These are phyloP conservation scores for Curvularia verruculosa DNA, from an alignment of 2,329 filamentous ascomycete species.

Conservation along the genomic window DNA sequence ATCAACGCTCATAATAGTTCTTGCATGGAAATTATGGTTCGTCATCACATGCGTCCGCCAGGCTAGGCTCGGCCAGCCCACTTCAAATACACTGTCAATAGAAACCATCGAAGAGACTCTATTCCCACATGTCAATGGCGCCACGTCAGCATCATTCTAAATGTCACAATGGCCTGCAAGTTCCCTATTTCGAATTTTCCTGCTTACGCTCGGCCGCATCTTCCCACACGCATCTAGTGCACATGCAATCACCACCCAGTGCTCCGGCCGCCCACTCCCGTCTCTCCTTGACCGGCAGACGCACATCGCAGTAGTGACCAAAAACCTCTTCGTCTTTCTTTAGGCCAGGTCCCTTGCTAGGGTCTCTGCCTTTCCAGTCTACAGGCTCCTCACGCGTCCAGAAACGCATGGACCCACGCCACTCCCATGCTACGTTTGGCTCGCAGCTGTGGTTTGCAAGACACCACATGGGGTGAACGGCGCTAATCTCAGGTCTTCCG, in stretches of 20 bases:
- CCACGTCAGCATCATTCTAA: neutral
- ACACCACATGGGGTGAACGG: conserved; percentile 95
- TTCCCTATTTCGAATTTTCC: neutral
- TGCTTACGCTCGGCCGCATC: conserved; percentile 32
- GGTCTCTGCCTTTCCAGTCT: conserved; percentile 51
- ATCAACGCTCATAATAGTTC: neutral
- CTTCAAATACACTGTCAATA: neutral
- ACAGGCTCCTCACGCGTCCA: conserved; percentile 66
- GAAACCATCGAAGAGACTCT: neutral
- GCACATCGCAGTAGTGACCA: conserved; percentile 93
- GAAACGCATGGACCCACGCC: conserved; percentile 79
- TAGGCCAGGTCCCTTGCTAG: conserved; percentile 62
- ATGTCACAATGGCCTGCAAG: neutral
- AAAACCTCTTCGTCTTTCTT: conserved; percentile 82
- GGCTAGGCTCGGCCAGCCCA: neutral
- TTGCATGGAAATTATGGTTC: neutral
- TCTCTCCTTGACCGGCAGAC: conserved; percentile 75
- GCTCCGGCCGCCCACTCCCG: conserved; percentile 89
- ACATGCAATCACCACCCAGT: conserved; percentile 88
- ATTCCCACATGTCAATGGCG: neutral
- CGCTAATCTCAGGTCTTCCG: conserved; percentile 86
- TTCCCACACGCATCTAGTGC: conserved; percentile 79
- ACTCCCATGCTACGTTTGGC: conserved; percentile 94
- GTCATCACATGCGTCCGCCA: neutral
- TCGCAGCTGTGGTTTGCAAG: conserved; percentile 95